Evolutionary conservation across 75 land plant genomes (phyloP), one percentile per base, ranked within the genome.

Genomic region (Pinus albicaulis): DNA sequence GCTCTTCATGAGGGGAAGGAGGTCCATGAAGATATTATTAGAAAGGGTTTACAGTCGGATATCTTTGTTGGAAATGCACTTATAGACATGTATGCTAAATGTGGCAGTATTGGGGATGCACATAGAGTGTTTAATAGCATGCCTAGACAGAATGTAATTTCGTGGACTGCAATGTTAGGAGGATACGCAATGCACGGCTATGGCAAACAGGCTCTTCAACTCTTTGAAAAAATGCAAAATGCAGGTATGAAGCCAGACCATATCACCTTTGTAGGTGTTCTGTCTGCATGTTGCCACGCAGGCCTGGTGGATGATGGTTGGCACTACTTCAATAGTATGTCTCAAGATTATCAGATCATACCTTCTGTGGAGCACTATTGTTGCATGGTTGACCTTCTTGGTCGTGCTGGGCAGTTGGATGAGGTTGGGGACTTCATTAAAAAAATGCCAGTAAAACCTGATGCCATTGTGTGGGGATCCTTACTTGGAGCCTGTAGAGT

Each of bases 381-480:
- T 14, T 76, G 75, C 71, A 59, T 76, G 76, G 72, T 76, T 16
- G 78, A 71, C n/a, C 23, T 28, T 26, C 53, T 34, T 76, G 34
- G 36, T 26, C 11, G 38, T 36, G 26, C 52, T 44, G 56, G 52
- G 34, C 55, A 44, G 55, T 38, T 71, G 25, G 11, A 28, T n/a
- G 52, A 25, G 55, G 34, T 38, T 0, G 4, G 20, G n/a, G 61
- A 59, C 23, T 20, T 59, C n/a, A 59, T 59, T 1, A 59, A 59
- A 20, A 20, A 19, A 5, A 59, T 59, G 61, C 61, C 61, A 20
- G 20, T 59, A 59, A 59, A 59, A 23, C 22, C 22, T 20, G 61
- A 59, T 59, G 61, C 61, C 6, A 20, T 22, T 20, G 20, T 59
- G 61, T 59, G 61, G 61, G 22, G 61, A 20, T 20, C 20, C 61